Evolutionary conservation across 2,329 filamentous ascomycete genomes (phyloP), one percentile per base, ranked within the genome.

Genomic region (Exophiala bonariae): DNA sequence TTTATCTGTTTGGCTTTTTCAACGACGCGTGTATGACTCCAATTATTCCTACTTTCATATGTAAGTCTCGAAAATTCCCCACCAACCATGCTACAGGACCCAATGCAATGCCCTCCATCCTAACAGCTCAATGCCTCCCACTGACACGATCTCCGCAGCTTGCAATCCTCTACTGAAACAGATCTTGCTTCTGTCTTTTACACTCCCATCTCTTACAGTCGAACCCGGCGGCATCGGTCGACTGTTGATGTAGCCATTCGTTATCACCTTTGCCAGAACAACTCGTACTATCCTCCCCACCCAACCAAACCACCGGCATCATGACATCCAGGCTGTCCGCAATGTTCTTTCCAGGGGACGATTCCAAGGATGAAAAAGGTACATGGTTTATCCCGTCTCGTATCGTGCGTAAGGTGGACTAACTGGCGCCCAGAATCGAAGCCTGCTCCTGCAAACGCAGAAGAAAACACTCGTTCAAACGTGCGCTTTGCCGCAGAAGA

Each of bases 401-500:
- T 37, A 13, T 18, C 7, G 11, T 22, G 11, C 4, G 4, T 20
- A 37, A 19, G 17, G 11, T 37, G 14, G 18, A 37, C 16, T 36
- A 26, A 26, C 11, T 11, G 23, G 6, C 11, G 23, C 23, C 48
- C 57, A 57, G 65, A 63, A 55, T 52, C 57, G 38, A 64, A 59
- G 55, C 43, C 60, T 33, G 63, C 63, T 33, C 63, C 61, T n/a
- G n/a, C n/a, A 37, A 54, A 55, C 33, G 23, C 34, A 18, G 17
- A 22, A 40, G 40, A 49, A 5, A 31, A 45, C 17, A 18, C 36
- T 31, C 55, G 61, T 37, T 66, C 71, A 32, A 74, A 80, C 49
- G 86, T 90, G 44, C 85, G 86, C 49, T 91, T 90, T 66, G 83
- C 85, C 44, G 82, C 85, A 20, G 75, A 79, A 53, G 81, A 85